Percentiles rank a stretch among this genome's conserved stretches.
Evolutionary conservation across 306 rosid species (phyloP).

Genomic region (Vicia sativa): DNA sequence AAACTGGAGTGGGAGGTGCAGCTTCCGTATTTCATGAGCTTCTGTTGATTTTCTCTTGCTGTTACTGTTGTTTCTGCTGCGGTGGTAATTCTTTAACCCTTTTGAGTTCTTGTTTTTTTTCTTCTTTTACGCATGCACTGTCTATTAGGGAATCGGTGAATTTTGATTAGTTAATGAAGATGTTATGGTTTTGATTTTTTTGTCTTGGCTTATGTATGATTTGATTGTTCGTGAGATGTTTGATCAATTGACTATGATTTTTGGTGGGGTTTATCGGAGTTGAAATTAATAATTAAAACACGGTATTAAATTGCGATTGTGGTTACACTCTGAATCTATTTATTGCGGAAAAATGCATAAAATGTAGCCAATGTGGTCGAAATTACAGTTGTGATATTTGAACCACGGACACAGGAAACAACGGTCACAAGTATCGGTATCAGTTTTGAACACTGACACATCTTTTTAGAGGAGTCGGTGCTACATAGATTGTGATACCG

Average conservation of each 20-base stretch:
- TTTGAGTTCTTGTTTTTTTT: neutral
- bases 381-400: neutral
- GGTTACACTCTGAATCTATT: neutral
- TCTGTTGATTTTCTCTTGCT: slow-evolving; percentile 45
- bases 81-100: slow-evolving; percentile 38
- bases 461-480: no score
- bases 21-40: slow-evolving; percentile 36
- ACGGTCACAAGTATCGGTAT: no score
- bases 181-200: slow-evolving; percentile 1
- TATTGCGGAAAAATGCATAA: neutral
- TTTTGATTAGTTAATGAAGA: neutral
- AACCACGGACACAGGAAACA: no score
- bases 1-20: neutral
- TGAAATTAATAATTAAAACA: neutral
- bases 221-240: neutral
- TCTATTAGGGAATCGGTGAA: neutral
- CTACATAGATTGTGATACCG: no score
- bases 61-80: slow-evolving; percentile 59
- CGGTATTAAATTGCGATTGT: neutral
- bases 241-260: neutral
- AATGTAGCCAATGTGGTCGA: neutral
- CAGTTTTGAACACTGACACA: no score
- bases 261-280: neutral
- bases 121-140: neutral
- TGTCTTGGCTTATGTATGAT: neutral